Percentiles rank a stretch among this genome's conserved stretches.
Evolutionary conservation across 23 red algal genomes (phyloP).

Genomic region (Gracilariopsis chorda): DNA sequence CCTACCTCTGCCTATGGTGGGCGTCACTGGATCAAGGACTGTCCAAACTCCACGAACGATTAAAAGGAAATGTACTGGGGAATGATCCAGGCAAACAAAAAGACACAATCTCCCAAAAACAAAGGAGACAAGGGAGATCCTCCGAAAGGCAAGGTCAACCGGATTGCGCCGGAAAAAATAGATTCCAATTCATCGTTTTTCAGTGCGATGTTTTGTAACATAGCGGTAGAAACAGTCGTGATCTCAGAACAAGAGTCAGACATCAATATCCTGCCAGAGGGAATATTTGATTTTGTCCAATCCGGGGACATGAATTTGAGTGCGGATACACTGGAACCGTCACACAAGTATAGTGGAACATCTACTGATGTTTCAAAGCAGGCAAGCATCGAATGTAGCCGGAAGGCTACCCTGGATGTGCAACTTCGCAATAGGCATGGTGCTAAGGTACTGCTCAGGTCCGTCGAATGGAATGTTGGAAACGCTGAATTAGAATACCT

Average conservation of each 20-base stretch:
- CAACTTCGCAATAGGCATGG: constrained; percentile 18
- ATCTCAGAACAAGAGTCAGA: neutral
- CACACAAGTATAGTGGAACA: too few species aligned
- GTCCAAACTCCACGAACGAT: too few species aligned
- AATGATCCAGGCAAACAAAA: too few species aligned
- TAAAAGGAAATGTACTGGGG: too few species aligned
- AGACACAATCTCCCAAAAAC: too few species aligned
- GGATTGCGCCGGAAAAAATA: neutral
- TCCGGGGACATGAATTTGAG: too few species aligned
- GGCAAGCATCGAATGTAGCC: neutral
- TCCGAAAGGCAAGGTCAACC: neutral
- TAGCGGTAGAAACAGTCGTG: neutral
- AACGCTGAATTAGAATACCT: neutral
- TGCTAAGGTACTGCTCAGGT: neutral
- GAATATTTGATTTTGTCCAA: neutral
- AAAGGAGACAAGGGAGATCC: too few species aligned
- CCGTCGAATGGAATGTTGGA: neutral
- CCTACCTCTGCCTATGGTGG: too few species aligned
- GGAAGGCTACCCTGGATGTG: neutral
- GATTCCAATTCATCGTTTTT: neutral
- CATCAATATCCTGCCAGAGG: neutral
- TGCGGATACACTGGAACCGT: too few species aligned
- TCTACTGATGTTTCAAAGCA: too few species aligned
- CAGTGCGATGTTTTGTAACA: neutral
- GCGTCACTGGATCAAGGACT: too few species aligned